A percentile compares a stretch with the other conserved stretches of the same genome.
These are phyloP conservation scores for Neocallimastix lanati DNA, from an alignment of 192 early-diverging fungal genomes.

Conservation along the genomic window DNA sequence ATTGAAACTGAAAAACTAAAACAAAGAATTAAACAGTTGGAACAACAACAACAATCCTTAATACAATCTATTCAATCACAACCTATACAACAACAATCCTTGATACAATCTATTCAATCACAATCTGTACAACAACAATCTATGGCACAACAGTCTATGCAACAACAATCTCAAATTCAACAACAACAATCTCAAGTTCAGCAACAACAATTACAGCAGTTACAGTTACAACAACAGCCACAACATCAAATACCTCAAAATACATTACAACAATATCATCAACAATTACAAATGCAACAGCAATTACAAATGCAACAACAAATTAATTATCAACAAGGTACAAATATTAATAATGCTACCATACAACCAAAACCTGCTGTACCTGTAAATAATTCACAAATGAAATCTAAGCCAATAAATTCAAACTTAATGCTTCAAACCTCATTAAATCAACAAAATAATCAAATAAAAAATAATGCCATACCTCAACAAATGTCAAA, in stretches of 20 bases:
- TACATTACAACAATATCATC: neutral
- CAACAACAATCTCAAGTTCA: too few species aligned
- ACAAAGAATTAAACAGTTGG: too few species aligned
- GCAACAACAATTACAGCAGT: neutral
- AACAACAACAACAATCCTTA: neutral
- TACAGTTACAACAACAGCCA: neutral
- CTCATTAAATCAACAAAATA: too few species aligned
- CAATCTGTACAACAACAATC: neutral
- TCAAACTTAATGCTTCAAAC: too few species aligned
- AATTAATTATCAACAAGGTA: neutral
- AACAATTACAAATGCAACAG: neutral
- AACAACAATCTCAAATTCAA: neutral
- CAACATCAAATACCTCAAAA: neutral
- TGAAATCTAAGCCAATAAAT: neutral
- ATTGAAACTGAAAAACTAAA: too few species aligned
- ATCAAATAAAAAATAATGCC: too few species aligned
- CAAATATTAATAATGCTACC: neutral
- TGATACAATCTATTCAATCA: neutral
- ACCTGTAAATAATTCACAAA: neutral
- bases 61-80: neutral
- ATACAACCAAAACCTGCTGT: neutral
- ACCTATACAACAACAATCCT: neutral
- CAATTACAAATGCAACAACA: neutral
- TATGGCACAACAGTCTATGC: neutral
- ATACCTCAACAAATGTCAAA: too few species aligned